A percentile compares a stretch with the other conserved stretches of the same genome.
These are phyloP conservation scores for Ogataea hybrid DNA, from an alignment of 1,139 yeast genomes.

Conservation along the genomic window DNA sequence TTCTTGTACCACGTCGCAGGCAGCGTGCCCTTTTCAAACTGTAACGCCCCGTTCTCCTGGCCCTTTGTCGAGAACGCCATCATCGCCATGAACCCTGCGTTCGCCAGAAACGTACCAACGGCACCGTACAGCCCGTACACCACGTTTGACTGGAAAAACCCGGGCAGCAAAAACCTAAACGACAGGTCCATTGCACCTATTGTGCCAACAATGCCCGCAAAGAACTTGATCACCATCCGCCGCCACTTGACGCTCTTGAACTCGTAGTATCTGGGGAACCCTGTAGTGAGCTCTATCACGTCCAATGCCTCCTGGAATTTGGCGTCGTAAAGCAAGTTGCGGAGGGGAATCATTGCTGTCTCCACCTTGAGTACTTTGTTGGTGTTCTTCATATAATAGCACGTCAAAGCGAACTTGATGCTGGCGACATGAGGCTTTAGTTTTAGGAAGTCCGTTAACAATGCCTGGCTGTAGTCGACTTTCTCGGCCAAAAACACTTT, in stretches of 20 bases:
- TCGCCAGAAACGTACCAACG: slow-evolving; percentile 60
- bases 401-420: slow-evolving; percentile 20
- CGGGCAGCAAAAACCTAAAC: slow-evolving; percentile 37
- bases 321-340: slow-evolving; percentile 57
- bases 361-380: slow-evolving; percentile 38
- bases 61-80: slow-evolving; percentile 50
- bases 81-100: slow-evolving; percentile 59
- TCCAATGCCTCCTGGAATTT: slow-evolving; percentile 57
- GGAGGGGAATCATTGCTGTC: slow-evolving; percentile 59
- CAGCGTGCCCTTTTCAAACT: slow-evolving; percentile 55
- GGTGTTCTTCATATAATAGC: slow-evolving; percentile 38
- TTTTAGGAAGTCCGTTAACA: slow-evolving; percentile 13
- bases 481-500: slow-evolving; percentile 15
- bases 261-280: slow-evolving; percentile 48
- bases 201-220: slow-evolving; percentile 35
- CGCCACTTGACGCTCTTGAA: slow-evolving; percentile 30
- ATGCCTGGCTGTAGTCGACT: slow-evolving; percentile 5
- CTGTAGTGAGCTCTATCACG: slow-evolving; percentile 61
- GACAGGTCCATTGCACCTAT: slow-evolving; percentile 34
- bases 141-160: slow-evolving; percentile 36
- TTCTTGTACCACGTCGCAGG: slow-evolving; percentile 65
- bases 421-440: slow-evolving; percentile 16
- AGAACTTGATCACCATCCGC: slow-evolving; percentile 32
- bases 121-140: slow-evolving; percentile 52
- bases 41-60: slow-evolving; percentile 56